A percentile compares a stretch with the other conserved stretches of the same genome.
phyloP scores from a whole-genome alignment of 2,329 filamentous ascomycete species.

The Hymenoscyphus fructigenus region DNA sequence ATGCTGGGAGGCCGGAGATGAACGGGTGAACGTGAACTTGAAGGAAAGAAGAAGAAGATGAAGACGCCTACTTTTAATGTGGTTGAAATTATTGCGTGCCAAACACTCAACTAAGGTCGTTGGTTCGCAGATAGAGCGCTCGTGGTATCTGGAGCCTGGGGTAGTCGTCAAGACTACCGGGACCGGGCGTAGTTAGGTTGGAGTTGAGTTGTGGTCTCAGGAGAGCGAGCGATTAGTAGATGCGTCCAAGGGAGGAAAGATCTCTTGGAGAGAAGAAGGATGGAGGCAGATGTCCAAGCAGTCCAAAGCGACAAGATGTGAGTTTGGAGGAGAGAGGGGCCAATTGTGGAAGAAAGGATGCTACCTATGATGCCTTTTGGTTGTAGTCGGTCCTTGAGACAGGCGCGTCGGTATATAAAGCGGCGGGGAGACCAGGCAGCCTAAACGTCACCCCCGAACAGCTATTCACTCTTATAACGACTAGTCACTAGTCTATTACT shows the following conservation, averaged over 20 bases:
- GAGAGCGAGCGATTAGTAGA: neutral
- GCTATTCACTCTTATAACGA: too few relatives aligned
- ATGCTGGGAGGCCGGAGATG: conserved; percentile 15
- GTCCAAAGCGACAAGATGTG: neutral
- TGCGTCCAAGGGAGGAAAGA: neutral
- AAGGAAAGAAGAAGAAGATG: conserved; percentile 12
- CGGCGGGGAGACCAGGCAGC: neutral
- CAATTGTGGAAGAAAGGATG: neutral
- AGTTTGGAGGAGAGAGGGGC: neutral
- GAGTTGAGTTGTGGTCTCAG: neutral
- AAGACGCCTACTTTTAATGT: conserved; percentile 18
- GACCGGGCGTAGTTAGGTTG: neutral
- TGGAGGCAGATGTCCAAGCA: neutral
- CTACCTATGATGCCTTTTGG: neutral
- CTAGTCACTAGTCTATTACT: too few relatives aligned
- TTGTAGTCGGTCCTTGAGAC: neutral
- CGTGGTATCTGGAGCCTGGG: neutral
- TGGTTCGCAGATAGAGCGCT: neutral
- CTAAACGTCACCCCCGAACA: too few relatives aligned
- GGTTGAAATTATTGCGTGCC: neutral
- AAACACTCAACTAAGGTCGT: neutral
- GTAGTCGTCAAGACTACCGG: neutral
- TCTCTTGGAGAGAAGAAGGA: neutral
- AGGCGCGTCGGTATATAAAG: neutral
- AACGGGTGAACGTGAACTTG: conserved; percentile 6